Evolutionary conservation across 495 filamentous ascomycete genomes (phyloP).

Genomic region (Xylaria palmicola): DNA sequence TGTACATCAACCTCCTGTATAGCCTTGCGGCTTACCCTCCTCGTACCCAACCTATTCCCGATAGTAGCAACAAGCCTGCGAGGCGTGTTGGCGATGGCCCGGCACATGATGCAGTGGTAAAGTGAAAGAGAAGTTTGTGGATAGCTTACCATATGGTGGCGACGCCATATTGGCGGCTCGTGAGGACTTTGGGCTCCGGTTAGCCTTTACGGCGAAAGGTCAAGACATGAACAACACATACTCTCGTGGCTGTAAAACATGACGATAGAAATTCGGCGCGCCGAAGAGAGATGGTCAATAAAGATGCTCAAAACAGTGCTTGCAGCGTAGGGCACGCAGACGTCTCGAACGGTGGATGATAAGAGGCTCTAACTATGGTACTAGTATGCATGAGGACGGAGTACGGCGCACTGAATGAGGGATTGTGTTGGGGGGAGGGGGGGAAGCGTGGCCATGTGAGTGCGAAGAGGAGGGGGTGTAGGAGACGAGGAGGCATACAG

Average conservation of each 20-base stretch:
- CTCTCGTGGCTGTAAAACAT: constrained; percentile 97
- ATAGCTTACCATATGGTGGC: constrained; percentile 83
- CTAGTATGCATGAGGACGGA: not conserved
- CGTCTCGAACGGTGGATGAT: not conserved
- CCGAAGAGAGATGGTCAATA: not conserved
- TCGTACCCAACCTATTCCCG: constrained; percentile 62
- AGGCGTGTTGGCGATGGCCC: not conserved
- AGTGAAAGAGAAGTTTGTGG: not conserved
- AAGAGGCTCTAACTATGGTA: not conserved
- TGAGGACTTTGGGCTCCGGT: constrained; percentile 63
- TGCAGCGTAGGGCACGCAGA: not conserved
- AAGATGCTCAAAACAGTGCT: not conserved
- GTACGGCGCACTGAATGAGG: not conserved
- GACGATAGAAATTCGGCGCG: constrained; percentile 12
- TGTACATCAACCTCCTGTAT: constrained; percentile 85
- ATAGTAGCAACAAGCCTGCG: constrained; percentile 88
- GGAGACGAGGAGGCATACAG: no score
- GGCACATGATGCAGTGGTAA: not conserved
- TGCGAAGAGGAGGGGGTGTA: no score
- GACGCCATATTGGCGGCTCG: constrained; percentile 82
- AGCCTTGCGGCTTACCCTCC: constrained; percentile 78
- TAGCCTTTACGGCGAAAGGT: constrained; percentile 13
- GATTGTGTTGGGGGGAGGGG: no score
- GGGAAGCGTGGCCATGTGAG: no score
- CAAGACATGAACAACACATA: constrained; percentile 39